Evolutionary conservation across 257 asterid genomes (phyloP), one percentile per base, ranked within the genome.

Genomic region (Nicotiana knightiana): DNA sequence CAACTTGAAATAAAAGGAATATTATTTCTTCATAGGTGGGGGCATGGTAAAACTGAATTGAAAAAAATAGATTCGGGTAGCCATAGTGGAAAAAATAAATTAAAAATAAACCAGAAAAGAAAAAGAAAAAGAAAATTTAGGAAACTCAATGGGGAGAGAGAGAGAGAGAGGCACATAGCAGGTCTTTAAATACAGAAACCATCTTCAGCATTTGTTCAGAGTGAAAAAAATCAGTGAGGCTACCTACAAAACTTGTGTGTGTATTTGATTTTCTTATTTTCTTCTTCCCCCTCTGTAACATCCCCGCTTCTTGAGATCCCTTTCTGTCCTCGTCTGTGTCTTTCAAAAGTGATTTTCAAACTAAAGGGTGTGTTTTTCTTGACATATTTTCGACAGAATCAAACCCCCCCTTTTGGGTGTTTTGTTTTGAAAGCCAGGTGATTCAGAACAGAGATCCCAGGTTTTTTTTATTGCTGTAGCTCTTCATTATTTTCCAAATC

Each of bases 241-340:
- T 63, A 84, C 80, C 61, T 26, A 46, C 71, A 75, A 81, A 55
- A 51, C 64, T 43, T 81, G 87, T 2, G 90, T 71, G 80, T 55
- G 32, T 86, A 81, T 39, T 46, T 62, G 54, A 82, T 83, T 86
- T 86, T 84, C 21, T 65, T 83, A 15, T 61, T 76, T 88, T 46
- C 43, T 83, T n/a, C 33, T 68, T 77, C 80, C 92, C 91, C 88
- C 30, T 92, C 89, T 86, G 46, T 80, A 39, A 70, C 79, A 33
- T 90, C 98, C 98, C 96, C 95, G 91, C 94, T 94, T 91, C 98
- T 89, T 79, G 86, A 73, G 92, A 91, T 94, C 97, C 96, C 96
- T 86, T 92, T 92, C 96, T 92, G 97, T 92, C 91, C 81, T 89
- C 93, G 85, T 92, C 97, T 90, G 96, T 90, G 96, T 91, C 95